Base-by-base conservation (phyloP, 257 asterid species). In the Plantago major region DNA sequence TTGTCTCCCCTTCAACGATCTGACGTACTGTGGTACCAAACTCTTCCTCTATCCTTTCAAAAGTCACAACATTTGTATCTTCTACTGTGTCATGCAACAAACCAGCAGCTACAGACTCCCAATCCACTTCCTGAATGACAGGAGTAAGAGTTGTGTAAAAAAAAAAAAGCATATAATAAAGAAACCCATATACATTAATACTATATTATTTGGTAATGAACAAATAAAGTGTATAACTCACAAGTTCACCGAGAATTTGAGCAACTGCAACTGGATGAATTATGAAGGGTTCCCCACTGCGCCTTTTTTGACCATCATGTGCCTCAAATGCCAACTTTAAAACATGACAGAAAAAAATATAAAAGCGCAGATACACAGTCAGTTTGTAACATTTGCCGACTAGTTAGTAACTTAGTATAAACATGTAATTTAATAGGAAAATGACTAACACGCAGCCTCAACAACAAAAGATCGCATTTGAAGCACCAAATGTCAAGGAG, bases 221-320 rank as follows among this genome's bases (percentile, higher is more conserved):
- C 46, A 11, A 14, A 65, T 61, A 58, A 59, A 42, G 54, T 58
- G 62, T 55, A 70, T 30, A 49, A 66, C 96, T 75, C 69, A 90
- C 97, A 47, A 90, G 90, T 76, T 87, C 95, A 73, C 96, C 97
- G 5, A 90, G 93, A 82, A 90, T 87, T 73, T 82, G 84, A 63
- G 97, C 97, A 78, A 90, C 97, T 69, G 95, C 97, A 67, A 90
- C 94, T 46, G 97, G 97, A 68, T 90, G 97, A 65, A 85, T 83
- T 44, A 90, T 87, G 56, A 87, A 90, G 66, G 97, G 90, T 75
- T 87, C 96, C 73, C 97, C 96, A 52, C 97, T 90, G 69, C 97
- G 96, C 74, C 97, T 81, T 79, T 78, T 87, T 74, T 90, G 96
- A 68, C 97, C 97, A 77, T 90, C 80, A 71, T 90, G 97, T 55